phyloP scores from a whole-genome alignment of 176 grass and related monocot species.

The Zizania latifolia region DNA sequence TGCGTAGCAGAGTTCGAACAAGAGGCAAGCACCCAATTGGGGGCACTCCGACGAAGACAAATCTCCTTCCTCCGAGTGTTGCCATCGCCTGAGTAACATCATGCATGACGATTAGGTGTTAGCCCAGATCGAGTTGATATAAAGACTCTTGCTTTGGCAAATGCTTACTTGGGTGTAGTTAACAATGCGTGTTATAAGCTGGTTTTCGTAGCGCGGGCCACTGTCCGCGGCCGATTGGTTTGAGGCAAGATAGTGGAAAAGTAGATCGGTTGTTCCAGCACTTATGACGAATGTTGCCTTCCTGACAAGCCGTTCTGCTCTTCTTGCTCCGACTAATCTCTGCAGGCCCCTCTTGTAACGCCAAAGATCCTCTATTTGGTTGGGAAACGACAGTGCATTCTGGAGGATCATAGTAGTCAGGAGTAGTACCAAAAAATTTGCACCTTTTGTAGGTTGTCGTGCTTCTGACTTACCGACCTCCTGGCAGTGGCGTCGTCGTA shows the following conservation, averaged over 20 bases:
- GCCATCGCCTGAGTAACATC: slow-evolving; percentile 43
- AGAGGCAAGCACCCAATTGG: slow-evolving; percentile 56
- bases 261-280: slow-evolving; percentile 53
- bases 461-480: slow-evolving; percentile 36
- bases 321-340: slow-evolving; percentile 33
- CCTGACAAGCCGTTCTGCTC: slow-evolving; percentile 40
- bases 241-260: slow-evolving; percentile 27
- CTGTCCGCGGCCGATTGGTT: slow-evolving; percentile 30
- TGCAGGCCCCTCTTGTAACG: slow-evolving; percentile 44
- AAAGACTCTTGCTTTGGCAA: neutral
- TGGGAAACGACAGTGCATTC: slow-evolving; percentile 50
- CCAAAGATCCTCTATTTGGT: slow-evolving; percentile 49
- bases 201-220: slow-evolving; percentile 33
- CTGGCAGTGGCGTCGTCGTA: slow-evolving; percentile 53
- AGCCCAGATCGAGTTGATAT: neutral
- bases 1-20: slow-evolving; percentile 42
- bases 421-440: slow-evolving; percentile 9
- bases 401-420: too few species aligned
- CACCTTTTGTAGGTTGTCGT: neutral
- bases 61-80: slow-evolving; percentile 48
- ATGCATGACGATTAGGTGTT: neutral
- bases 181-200: slow-evolving; percentile 32
- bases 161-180: slow-evolving; percentile 49
- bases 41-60: slow-evolving; percentile 45
- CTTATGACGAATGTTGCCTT: slow-evolving; percentile 47